Base-by-base conservation (phyloP, 441 rosid genomes). In the Erodium moschatum region DNA sequence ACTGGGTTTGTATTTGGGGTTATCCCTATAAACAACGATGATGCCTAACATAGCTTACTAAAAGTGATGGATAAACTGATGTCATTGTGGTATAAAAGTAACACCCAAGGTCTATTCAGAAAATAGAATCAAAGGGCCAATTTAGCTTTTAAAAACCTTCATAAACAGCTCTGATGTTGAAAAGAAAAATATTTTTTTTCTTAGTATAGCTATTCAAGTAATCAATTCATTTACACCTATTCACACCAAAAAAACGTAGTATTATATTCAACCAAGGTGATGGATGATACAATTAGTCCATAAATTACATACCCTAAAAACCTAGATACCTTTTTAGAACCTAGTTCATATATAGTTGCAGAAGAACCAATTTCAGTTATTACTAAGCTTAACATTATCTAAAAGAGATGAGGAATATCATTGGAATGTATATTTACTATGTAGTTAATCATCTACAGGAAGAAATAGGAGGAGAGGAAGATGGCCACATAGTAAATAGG, bases 401-500 rank as follows among this genome's bases (percentile, higher is more conserved):
- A 44, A 10, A 40, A 64, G 54, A 20, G 7, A 35, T 35, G 8
- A 35, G 6, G 8, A 35, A 6, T 6, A 35, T 35, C 0, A 44
- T 56, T 4, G 6, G 50, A 21, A 31, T 19, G 15, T 11, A 40
- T 64, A 54, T 67, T 64, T 69, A 56, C 61, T 42, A 50, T 52
- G 15, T 21, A 69, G 58, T 21, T 19, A 24, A 11, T 4, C 70
- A 40, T 71, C 35, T 78, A 74, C 74, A 91, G 97, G 98, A 93
- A 67, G 87, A 80, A 73, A 81, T 89, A 38, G 87, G 81, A 38
- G 87, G 81, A 29, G 83, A 68, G 60, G 84, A 83, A 82, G 90
- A 88, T 80, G 96, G 90, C 73, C 75, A 82, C 58, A 91, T 84
- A 85, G 92, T 83, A 70, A 79, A 78, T 50, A 76, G 80, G 66